Base-by-base conservation (phyloP, 371 early-diverging fungal species). In the Lichtheimia ramosa region DNA sequence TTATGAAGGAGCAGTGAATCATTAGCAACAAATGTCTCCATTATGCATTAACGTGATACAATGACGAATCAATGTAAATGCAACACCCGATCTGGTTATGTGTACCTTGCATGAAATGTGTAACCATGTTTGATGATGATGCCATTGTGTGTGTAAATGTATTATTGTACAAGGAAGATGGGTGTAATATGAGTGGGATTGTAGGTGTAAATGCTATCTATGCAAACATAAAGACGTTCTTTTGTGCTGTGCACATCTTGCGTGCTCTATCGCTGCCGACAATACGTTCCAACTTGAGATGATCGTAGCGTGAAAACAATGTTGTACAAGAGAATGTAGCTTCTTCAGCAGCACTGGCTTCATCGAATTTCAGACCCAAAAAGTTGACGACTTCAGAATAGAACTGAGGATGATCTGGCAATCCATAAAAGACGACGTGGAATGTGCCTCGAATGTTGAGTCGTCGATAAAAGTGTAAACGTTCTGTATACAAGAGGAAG, bases 401-500 rank as follows among this genome's bases (percentile, higher is more conserved):
- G 68, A 87, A 96, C n/a, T 85, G 80, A 18, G 92, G 81, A 55
- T 92, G 84, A 20, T 91, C 92, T 0, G 98, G 98, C 52, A 95
- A 78, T 1, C 87, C 88, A 69, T 97, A 99, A 63, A 96, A 96
- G 7, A 96, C 82, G 7, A 97, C 59, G 61, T 95, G 89, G 62
- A 86, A 83, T 23, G 90, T 83, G 28, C 96, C 97, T 48, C 92
- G 86, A 56, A 97, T 87, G 43, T 85, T 83, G 61, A 90, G 89
- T 81, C 95, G 73, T 66, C 94, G 83, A 81, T 92, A 99, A 70
- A 92, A 99, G 74, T 97, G 96, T 59, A 92, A 89, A 25, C 99
- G 89, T 71, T 97, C 99, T 7, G 97, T 95, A 63, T 87, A 88
- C 10, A 99, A 65, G 48, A 97, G 59, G 57, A 94, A 88, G 51